Percentiles rank a stretch among this genome's conserved stretches.
phyloP scores from a whole-genome alignment of 139 green algal genomes.

The Volvox reticuliferus region DNA sequence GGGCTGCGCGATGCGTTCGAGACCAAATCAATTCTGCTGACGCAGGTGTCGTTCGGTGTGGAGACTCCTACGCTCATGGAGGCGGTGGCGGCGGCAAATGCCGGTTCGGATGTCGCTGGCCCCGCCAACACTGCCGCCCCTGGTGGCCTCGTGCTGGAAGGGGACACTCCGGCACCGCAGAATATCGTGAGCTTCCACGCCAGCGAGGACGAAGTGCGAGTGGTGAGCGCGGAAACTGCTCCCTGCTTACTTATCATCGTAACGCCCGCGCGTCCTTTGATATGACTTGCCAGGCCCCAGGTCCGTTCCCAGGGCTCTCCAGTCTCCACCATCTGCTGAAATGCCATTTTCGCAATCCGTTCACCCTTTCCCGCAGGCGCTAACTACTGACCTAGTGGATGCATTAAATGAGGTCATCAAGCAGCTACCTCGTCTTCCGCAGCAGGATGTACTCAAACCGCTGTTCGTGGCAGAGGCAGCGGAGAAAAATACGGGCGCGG shows the following conservation, averaged over 20 bases:
- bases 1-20: conserved; percentile 32
- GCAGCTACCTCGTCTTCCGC: conserved; percentile 53
- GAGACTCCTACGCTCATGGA: conserved; percentile 22
- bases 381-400: conserved; percentile 61
- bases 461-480: conserved; percentile 48
- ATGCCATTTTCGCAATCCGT: too few species aligned
- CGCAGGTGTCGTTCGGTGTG: conserved; percentile 38
- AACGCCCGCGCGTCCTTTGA: too few species aligned
- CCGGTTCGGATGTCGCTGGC: neutral
- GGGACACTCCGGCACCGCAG: neutral
- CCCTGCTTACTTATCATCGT: too few species aligned
- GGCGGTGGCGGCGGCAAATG: neutral
- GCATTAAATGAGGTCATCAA: conserved; percentile 53
- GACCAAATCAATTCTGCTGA: conserved; percentile 28
- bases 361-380: conserved; percentile 37
- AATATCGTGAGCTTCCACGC: conserved; percentile 41
- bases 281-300: too few species aligned
- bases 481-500: neutral
- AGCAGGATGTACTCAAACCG: conserved; percentile 44
- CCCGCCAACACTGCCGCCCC: neutral
- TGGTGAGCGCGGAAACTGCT: neutral
- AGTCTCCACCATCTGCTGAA: too few species aligned
- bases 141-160: neutral
- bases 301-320: too few species aligned
- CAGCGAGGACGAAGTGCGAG: conserved; percentile 37